These are phyloP conservation scores for Dinochytrium kinnereticum DNA, from an alignment of 371 early-diverging fungal genomes.

Conservation along the genomic window DNA sequence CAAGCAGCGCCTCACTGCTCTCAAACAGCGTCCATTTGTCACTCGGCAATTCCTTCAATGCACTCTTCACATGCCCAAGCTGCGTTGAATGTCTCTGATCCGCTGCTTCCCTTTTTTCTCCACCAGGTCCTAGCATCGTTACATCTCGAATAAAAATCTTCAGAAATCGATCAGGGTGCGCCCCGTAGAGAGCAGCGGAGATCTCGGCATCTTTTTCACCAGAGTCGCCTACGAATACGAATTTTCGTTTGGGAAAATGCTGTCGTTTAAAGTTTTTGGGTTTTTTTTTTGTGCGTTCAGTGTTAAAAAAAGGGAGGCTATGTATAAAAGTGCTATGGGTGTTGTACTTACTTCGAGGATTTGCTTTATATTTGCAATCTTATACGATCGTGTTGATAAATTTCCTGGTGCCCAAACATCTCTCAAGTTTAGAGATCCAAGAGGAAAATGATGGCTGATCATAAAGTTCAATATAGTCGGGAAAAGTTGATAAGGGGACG, in stretches of 20 bases:
- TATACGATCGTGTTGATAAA: constrained; percentile 55
- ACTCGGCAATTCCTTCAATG: constrained; percentile 15
- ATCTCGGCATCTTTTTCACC: constrained; percentile 90
- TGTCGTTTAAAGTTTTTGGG: too few species aligned
- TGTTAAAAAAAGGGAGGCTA: neutral
- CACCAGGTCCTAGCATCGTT: constrained; percentile 33
- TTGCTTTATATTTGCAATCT: constrained; percentile 62
- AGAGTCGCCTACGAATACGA: constrained; percentile 88
- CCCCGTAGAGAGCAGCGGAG: constrained; percentile 65
- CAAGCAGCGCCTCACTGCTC: neutral
- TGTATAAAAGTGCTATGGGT: neutral
- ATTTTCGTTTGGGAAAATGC: constrained; percentile 84
- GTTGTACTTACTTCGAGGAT: constrained; percentile 45
- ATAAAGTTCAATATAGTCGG: constrained; percentile 78
- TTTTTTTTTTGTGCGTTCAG: too few species aligned
- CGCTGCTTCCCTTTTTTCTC: neutral
- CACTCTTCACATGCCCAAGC: constrained; percentile 9
- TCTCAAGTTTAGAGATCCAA: constrained; percentile 72
- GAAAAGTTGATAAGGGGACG: constrained; percentile 87
- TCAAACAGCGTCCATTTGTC: constrained; percentile 20
- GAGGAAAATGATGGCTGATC: constrained; percentile 71
- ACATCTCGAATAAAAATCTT: constrained; percentile 89
- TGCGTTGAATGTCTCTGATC: constrained; percentile 19
- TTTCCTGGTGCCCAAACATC: constrained; percentile 52
- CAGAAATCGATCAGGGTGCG: constrained; percentile 68